A percentile compares a stretch with the other conserved stretches of the same genome.
Evolutionary conservation across 352 stramenopile genomes (phyloP).

Genomic region (Phytophthora citrophthora): DNA sequence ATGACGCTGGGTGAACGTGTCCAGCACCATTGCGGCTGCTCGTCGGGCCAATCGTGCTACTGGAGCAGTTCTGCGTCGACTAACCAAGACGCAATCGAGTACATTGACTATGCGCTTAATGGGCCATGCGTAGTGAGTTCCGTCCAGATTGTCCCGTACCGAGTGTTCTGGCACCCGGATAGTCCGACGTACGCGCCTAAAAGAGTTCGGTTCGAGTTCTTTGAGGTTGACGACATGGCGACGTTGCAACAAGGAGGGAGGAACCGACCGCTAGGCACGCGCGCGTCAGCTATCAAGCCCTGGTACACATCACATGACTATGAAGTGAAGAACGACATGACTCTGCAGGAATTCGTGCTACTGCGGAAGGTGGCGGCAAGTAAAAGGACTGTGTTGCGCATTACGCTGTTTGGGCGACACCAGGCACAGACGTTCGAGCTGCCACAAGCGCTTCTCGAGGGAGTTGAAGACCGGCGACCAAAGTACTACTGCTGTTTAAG

Average conservation of each 20-base stretch:
- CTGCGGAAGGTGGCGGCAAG: conserved; percentile 52
- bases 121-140: conserved; percentile 61
- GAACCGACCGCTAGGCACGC: conserved; percentile 9
- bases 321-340: conserved; percentile 76
- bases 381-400: conserved; percentile 53
- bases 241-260: conserved; percentile 18
- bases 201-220: conserved; percentile 79
- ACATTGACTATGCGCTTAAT: conserved; percentile 76
- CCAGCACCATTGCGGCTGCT: conserved; percentile 78
- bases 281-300: conserved; percentile 34
- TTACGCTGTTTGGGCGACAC: conserved; percentile 71
- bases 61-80: conserved; percentile 86
- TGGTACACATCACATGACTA: conserved; percentile 68
- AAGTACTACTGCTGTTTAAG: conserved; percentile 87
- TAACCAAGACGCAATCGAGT: conserved; percentile 64
- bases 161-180: conserved; percentile 79
- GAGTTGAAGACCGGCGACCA: conserved; percentile 48
- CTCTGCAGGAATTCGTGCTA: conserved; percentile 65
- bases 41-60: conserved; percentile 76
- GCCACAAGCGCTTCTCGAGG: conserved; percentile 50
- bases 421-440: conserved; percentile 80
- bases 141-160: conserved; percentile 79
- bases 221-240: conserved; percentile 37
- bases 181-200: conserved; percentile 79
- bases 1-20: conserved; percentile 66